A percentile compares a stretch with the other conserved stretches of the same genome.
These are phyloP conservation scores for Plasmodium chabaudi DNA, from an alignment of 169 alveolate species.

Conservation along the genomic window DNA sequence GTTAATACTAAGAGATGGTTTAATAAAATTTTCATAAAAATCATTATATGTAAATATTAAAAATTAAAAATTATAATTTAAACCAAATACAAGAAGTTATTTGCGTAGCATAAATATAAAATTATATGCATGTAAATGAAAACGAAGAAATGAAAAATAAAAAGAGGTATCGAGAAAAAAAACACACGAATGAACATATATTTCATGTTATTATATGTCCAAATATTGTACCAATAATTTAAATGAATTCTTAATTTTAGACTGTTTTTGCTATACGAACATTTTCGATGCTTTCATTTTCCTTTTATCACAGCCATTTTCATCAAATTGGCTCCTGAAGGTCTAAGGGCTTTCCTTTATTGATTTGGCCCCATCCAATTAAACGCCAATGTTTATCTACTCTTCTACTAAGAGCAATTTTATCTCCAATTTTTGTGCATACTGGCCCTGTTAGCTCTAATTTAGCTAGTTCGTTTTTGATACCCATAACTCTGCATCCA, in stretches of 20 bases:
- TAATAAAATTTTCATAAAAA: slow-evolving; percentile 58
- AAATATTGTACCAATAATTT: not conserved
- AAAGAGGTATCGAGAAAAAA: no score
- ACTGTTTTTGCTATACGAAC: not conserved
- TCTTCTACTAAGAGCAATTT: slow-evolving; percentile 97
- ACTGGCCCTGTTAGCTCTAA: slow-evolving; percentile 93
- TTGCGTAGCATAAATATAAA: not conserved
- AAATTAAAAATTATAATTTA: slow-evolving; percentile 46
- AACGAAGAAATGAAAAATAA: no score
- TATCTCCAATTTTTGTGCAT: slow-evolving; percentile 96
- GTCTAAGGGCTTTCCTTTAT: slow-evolving; percentile 87
- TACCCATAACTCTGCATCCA: slow-evolving; percentile 96
- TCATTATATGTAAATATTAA: slow-evolving; percentile 37
- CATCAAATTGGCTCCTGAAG: slow-evolving; percentile 79
- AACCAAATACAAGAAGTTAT: slow-evolving; percentile 19
- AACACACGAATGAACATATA: slow-evolving; percentile 14
- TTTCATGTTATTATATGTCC: slow-evolving; percentile 1
- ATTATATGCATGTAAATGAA: not conserved
- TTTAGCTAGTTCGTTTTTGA: slow-evolving; percentile 92
- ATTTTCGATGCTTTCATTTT: not conserved
- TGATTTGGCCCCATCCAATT: slow-evolving; percentile 98
- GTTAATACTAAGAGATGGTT: slow-evolving; percentile 10
- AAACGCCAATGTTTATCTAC: slow-evolving; percentile 98
- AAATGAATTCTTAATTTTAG: no score
- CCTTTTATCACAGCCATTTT: not conserved